A percentile compares a stretch with the other conserved stretches of the same genome.
These are phyloP conservation scores for Monosporozyma unispora DNA, from an alignment of 805 yeast species.

Conservation along the genomic window DNA sequence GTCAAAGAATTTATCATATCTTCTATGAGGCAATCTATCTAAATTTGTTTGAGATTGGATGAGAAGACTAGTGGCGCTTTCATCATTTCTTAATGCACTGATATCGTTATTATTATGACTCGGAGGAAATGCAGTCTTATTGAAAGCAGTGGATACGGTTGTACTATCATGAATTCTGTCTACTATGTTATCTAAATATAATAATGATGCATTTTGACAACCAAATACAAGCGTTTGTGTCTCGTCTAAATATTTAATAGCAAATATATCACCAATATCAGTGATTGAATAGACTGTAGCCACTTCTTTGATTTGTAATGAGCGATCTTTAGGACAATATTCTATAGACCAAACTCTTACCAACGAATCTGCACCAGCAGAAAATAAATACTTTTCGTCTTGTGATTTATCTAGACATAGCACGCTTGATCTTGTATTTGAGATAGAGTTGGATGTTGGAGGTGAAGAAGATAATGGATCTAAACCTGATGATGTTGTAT, in stretches of 20 bases:
- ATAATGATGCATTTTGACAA: constrained; percentile 82
- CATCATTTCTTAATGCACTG: neutral
- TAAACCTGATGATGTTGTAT: constrained; percentile 17
- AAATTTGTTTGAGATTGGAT: constrained; percentile 18
- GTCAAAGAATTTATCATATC: constrained; percentile 82
- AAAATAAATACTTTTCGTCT: constrained; percentile 52
- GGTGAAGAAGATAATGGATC: neutral
- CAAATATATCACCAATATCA: constrained; percentile 91
- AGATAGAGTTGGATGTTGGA: constrained; percentile 5
- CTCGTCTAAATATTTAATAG: constrained; percentile 58
- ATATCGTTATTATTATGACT: neutral
- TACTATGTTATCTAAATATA: constrained; percentile 48
- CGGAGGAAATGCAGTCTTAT: neutral
- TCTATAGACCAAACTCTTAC: constrained; percentile 76
- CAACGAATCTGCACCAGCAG: constrained; percentile 86
- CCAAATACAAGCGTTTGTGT: constrained; percentile 68
- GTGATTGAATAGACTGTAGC: constrained; percentile 74
- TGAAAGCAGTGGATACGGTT: neutral
- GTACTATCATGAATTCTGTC: constrained; percentile 13
- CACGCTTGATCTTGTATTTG: constrained; percentile 37
- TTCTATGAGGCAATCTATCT: constrained; percentile 46
- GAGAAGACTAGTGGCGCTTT: neutral
- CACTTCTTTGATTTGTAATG: constrained; percentile 33
- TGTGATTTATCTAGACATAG: constrained; percentile 52
- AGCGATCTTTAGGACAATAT: constrained; percentile 8